Evolutionary conservation across 352 stramenopile species (phyloP).

Genomic region (Globisporangium nunn): DNA sequence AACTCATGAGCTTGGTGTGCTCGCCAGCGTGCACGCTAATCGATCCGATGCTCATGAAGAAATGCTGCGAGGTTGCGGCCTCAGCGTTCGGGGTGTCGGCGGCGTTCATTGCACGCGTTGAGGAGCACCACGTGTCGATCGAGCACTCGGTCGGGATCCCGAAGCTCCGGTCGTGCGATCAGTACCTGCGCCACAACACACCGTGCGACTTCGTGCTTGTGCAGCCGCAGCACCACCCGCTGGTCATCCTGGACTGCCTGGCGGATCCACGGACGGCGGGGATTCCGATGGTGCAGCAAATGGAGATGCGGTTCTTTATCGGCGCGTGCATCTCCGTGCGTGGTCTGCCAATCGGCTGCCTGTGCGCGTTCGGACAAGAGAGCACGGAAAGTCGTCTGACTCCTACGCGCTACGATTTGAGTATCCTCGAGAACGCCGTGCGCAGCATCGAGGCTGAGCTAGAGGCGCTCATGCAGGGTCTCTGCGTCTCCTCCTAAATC

Average conservation of each 20-base stretch:
- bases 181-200: constrained; percentile 35
- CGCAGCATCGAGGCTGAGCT: constrained; percentile 39
- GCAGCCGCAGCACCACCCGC: constrained; percentile 28
- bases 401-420: constrained; percentile 24
- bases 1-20: constrained; percentile 41
- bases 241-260: constrained; percentile 41
- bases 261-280: constrained; percentile 35
- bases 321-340: constrained; percentile 40
- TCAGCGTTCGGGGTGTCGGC: constrained; percentile 34
- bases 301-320: constrained; percentile 46
- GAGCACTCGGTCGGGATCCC: constrained; percentile 38
- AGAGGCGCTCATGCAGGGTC: constrained; percentile 31
- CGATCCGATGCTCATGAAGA: constrained; percentile 47
- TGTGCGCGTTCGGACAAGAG: constrained; percentile 49
- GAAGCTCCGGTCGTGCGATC: constrained; percentile 17
- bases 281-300: constrained; percentile 50
- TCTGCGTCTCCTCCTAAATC: constrained; percentile 47
- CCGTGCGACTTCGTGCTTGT: constrained; percentile 55
- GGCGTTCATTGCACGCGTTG: constrained; percentile 51
- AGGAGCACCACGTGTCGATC: constrained; percentile 39
- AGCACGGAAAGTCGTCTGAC: constrained; percentile 9
- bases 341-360: constrained; percentile 42
- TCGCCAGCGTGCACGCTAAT: constrained; percentile 53
- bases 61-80: constrained; percentile 41
- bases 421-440: constrained; percentile 35